Evolutionary conservation across 805 yeast genomes (phyloP), one percentile per base, ranked within the genome.

Genomic region (Sporopachydermia quercuum): DNA sequence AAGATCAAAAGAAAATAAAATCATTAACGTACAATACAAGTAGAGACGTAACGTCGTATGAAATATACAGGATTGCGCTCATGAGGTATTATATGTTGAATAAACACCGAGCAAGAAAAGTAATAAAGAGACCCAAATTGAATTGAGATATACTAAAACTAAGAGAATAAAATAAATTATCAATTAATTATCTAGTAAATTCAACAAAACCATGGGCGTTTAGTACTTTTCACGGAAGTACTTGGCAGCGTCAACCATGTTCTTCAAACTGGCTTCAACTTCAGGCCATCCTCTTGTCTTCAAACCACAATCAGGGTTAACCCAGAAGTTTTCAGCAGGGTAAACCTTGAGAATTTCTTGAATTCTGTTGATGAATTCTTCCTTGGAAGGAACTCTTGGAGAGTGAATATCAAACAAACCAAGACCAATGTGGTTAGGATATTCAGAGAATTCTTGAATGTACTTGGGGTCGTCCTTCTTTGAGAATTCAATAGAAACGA

Each of bases 221-320:
- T 23, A 23, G 49, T 58, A 68, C 56, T 70, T 65, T 56, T 65
- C 74, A 64, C 93, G 83, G 94, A 73, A 89, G 69, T 74, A 76
- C 76, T 91, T 89, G 60, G 97, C 97, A 61, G 98, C 97, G 53
- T 82, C 91, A 63, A 91, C 97, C 98, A 91, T 91, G 72, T 91
- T 83, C 66, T 94, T 83, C 68, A 91, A 79, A 58, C 94, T 85
- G 61, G 78, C 86, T 63, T 70, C 85, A 57, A 89, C 84, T 77
- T 91, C 98, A 56, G 82, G 85, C 98, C 98, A 91, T 56, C 94
- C 95, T 80, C 98, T 87, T 66, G 98, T 91, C 83, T 91, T 91
- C 68, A 91, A 78, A 78, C 98, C 98, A 78, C 98, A 91, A 74
- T 91, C 98, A 61, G 98, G 98, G 93, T 91, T 91, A 63, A 91